Evolutionary conservation across 2,329 filamentous ascomycete genomes (phyloP).

Genomic region (Hirsutella minnesotensis): DNA sequence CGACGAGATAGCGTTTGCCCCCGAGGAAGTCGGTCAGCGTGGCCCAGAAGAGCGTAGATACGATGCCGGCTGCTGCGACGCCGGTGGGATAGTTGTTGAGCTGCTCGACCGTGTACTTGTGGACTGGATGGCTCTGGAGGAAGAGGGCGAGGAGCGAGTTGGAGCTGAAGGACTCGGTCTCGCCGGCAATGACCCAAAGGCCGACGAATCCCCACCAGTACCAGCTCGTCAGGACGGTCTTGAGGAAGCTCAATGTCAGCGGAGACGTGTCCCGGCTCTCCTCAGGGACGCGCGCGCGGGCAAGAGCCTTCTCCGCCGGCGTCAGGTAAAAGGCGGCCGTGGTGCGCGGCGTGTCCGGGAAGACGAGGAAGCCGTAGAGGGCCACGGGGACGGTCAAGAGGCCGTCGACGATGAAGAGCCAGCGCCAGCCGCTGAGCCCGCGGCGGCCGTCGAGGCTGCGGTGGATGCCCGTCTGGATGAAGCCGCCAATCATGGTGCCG

Average conservation of each 20-base stretch:
- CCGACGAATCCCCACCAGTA: conserved; percentile 56
- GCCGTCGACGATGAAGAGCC: conserved; percentile 62
- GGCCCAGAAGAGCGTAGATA: conserved; percentile 56
- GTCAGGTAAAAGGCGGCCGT: conserved; percentile 30
- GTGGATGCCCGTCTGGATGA: conserved; percentile 53
- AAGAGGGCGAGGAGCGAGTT: conserved; percentile 46
- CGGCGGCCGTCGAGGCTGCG: conserved; percentile 24
- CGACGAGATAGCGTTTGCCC: conserved; percentile 53
- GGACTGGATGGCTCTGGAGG: conserved; percentile 34
- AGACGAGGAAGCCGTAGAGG: conserved; percentile 21
- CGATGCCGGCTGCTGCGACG: conserved; percentile 43
- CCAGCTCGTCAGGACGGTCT: conserved; percentile 44
- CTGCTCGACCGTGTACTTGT: conserved; percentile 32
- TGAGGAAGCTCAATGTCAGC: conserved; percentile 36
- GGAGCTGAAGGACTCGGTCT: conserved; percentile 58
- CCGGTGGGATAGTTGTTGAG: conserved; percentile 47
- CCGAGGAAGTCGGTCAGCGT: conserved; percentile 53
- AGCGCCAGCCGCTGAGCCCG: conserved; percentile 54
- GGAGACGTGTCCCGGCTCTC: conserved; percentile 27
- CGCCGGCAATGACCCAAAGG: conserved; percentile 59
- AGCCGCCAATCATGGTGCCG: conserved; percentile 38
- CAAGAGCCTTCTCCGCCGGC: conserved; percentile 32
- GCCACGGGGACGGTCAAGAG: conserved; percentile 27
- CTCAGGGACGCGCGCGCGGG: conserved; percentile 26
- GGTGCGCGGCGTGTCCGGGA: conserved; percentile 32